These are phyloP conservation scores for Panellus pusillus DNA, from an alignment of 768 basidiomycete species.

Conservation along the genomic window DNA sequence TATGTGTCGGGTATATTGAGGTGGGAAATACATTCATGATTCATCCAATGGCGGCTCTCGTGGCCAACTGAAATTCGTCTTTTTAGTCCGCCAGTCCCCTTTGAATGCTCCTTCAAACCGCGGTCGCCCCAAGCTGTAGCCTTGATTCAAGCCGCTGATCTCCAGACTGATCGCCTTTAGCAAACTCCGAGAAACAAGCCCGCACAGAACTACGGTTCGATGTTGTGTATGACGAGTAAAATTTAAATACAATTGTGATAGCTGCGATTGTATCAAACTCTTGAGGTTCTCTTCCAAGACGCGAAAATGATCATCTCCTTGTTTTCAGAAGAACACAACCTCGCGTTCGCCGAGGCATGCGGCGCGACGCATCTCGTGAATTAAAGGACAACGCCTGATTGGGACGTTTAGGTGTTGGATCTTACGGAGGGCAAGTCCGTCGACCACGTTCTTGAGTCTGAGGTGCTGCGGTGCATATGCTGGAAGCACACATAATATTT, in stretches of 20 bases:
- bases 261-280: slow-evolving; percentile 66
- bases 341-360: slow-evolving; percentile 36
- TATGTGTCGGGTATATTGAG: neutral
- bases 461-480: too few species aligned
- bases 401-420: slow-evolving; percentile 46
- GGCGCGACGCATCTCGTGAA: slow-evolving; percentile 47
- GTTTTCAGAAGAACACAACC: slow-evolving; percentile 49
- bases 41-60: neutral
- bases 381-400: slow-evolving; percentile 45
- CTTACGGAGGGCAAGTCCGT: slow-evolving; percentile 25
- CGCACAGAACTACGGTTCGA: too few species aligned
- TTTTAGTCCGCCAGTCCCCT: neutral
- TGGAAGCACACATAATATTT: too few species aligned
- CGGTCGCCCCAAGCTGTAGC: neutral
- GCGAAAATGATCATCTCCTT: slow-evolving; percentile 51
- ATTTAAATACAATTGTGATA: slow-evolving; percentile 58
- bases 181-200: too few species aligned
- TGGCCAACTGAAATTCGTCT: neutral
- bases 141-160: too few species aligned
- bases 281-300: too few species aligned
- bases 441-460: slow-evolving; percentile 17
- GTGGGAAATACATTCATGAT: neutral
- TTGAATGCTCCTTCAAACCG: slow-evolving; percentile 2
- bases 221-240: too few species aligned
- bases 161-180: slow-evolving; percentile 48